Evolutionary conservation across 1,284 basidiomycete species (phyloP), one percentile per base, ranked within the genome.

Genomic region (Meira miltonrushii): DNA sequence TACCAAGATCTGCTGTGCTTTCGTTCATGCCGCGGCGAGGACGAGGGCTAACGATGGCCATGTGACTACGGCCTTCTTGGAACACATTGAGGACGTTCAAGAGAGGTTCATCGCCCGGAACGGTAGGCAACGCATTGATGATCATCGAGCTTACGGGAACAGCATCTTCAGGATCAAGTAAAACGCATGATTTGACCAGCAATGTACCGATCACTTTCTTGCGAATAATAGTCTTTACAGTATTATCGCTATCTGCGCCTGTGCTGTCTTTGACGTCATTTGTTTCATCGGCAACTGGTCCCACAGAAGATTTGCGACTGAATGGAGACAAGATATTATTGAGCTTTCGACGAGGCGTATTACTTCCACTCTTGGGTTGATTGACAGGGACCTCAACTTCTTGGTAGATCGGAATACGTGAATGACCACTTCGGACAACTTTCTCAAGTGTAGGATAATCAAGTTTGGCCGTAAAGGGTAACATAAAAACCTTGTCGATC

Each of bases 11-110:
- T 50, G 74, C 63, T 38, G 58, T 69, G 48, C 56, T 69, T 83
- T 82, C 66, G 62, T 49, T 87, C 46, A 55, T 50, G 19, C 43
- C 57, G 48, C 39, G 64, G 15, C 48, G 61, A 25, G 61, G 61
- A 13, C 61, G 67, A 46, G 66, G 69, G 15, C 75, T 74, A 28
- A 94, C 90, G 65, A 93, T 88, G 33, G 92, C 92, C 84, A 94
- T 91, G 75, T 94, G 91, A 44, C 87, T 89, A 41, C 89, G 84
- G 10, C 91, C 91, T 74, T 92, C 90, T 77, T 93, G 91, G 79
- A 94, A 94, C 62, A 84, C 87, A 77, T 93, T 91, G 55, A 94
- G 83, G 65, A 93, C 89, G 41, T 89, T 87, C 19, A 93, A 84
- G 4, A 94, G 82, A 19, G 90, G 85, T 77, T 92, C 89, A 68